Conservation (phyloP, 441 rosid species). For the Eutrema salsugineum region DNA sequence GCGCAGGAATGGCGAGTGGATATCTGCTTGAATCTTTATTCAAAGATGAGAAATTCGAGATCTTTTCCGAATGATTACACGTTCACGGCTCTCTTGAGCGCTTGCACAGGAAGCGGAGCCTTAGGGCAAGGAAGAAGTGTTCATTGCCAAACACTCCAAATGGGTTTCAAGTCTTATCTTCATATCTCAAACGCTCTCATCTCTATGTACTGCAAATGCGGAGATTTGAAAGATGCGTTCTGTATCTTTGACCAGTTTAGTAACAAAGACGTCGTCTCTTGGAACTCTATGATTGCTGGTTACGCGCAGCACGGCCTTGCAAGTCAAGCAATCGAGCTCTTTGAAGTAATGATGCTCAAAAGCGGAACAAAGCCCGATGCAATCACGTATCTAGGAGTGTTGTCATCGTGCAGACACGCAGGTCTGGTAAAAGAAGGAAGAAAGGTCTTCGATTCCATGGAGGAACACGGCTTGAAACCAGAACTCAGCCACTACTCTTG, state of each 20-base stretch:
- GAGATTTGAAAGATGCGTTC: slow-evolving; percentile 43
- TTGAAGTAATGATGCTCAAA: slow-evolving; percentile 48
- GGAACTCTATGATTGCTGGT: slow-evolving; percentile 88
- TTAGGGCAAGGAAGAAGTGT: slow-evolving; percentile 57
- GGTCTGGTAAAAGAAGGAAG: slow-evolving; percentile 64
- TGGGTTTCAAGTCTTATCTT: slow-evolving; percentile 54
- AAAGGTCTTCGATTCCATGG: slow-evolving; percentile 54
- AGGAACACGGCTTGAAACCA: slow-evolving; percentile 46
- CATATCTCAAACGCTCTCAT: slow-evolving; percentile 59
- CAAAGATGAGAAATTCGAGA: slow-evolving; percentile 49
- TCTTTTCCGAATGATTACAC: slow-evolving; percentile 69
- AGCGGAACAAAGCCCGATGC: slow-evolving; percentile 56
- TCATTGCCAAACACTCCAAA: slow-evolving; percentile 53
- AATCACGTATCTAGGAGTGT: slow-evolving; percentile 68
- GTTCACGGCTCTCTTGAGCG: slow-evolving; percentile 62
- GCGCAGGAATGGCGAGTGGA: slow-evolving; percentile 65
- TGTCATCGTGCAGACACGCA: slow-evolving; percentile 81
- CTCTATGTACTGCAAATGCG: slow-evolving; percentile 74
- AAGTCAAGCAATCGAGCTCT: slow-evolving; percentile 48
- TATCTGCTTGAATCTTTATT: slow-evolving; percentile 54
- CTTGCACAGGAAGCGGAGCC: slow-evolving; percentile 67
- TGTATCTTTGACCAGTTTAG: slow-evolving; percentile 36
- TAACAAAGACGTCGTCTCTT: slow-evolving; percentile 51
- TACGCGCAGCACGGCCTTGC: slow-evolving; percentile 75
- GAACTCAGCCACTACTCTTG: slow-evolving; percentile 76